A percentile compares a stretch with the other conserved stretches of the same genome.
Conservation (phyloP, 768 basidiomycete species). For the Suillus discolor region DNA sequence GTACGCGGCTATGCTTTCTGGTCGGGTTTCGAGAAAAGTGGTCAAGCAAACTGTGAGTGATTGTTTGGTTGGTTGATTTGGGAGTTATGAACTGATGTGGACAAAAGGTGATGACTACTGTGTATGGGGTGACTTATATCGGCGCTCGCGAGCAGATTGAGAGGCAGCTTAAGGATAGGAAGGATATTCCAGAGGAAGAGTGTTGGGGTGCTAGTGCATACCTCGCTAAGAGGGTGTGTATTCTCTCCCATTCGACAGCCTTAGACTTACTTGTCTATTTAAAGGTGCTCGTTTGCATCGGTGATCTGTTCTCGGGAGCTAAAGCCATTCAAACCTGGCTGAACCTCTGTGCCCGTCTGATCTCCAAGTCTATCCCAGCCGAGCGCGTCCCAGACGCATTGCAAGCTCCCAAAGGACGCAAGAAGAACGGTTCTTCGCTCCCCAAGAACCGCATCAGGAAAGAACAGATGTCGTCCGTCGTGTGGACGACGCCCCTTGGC, state of each 20-base stretch:
- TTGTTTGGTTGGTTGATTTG: neutral
- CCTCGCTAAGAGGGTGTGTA: conserved; percentile 69
- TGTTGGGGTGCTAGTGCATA: conserved; percentile 77
- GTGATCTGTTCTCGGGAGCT: conserved; percentile 92
- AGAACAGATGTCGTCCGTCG: conserved; percentile 93
- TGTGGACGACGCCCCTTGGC: conserved; percentile 97
- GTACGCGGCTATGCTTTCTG: conserved; percentile 62
- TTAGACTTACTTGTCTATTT: neutral
- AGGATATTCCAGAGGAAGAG: conserved; percentile 71
- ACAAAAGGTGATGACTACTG: conserved; percentile 92
- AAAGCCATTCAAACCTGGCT: conserved; percentile 92
- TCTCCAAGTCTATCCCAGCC: conserved; percentile 83
- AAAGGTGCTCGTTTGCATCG: conserved; percentile 78
- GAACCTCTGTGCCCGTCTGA: conserved; percentile 77
- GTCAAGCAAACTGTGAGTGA: conserved; percentile 91
- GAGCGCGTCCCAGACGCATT: conserved; percentile 58
- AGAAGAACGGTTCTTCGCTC: conserved; percentile 25
- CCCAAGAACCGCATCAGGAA: conserved; percentile 52
- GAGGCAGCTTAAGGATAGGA: conserved; percentile 77
- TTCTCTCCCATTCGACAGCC: neutral
- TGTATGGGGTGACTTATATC: conserved; percentile 95
- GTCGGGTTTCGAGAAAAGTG: conserved; percentile 88
- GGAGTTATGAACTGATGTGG: neutral
- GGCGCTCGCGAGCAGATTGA: conserved; percentile 96
- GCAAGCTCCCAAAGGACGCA: conserved; percentile 10